Conservation (phyloP, 805 yeast species). For the Candida sithepensis region DNA sequence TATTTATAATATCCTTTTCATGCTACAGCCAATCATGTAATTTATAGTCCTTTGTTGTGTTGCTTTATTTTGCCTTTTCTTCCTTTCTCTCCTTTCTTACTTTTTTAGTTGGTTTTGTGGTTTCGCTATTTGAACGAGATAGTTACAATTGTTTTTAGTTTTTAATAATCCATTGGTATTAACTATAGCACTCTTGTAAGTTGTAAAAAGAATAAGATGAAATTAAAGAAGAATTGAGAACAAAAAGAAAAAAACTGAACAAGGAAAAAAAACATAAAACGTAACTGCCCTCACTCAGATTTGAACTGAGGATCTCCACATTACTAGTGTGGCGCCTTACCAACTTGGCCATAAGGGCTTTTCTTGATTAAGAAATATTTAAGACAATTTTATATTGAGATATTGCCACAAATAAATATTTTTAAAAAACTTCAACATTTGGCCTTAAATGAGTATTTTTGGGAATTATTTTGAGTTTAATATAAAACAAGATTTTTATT, state of each 20-base stretch:
- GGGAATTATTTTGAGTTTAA: background rate
- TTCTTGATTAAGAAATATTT: no score
- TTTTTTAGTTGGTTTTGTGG: background rate
- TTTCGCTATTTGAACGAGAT: background rate
- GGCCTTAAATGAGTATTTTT: background rate
- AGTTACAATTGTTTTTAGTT: background rate
- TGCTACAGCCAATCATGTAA: background rate
- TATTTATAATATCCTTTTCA: background rate
- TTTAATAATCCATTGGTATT: no score
- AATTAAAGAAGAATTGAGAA: no score
- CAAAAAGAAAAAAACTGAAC: background rate
- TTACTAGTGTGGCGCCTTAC: conserved; percentile 35
- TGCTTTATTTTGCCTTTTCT: background rate
- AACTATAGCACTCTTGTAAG: no score
- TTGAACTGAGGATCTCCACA: conserved; percentile 35
- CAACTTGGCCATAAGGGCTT: conserved; percentile 34
- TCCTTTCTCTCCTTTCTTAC: background rate
- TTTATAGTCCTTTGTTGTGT: background rate
- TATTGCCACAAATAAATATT: no score
- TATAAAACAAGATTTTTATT: background rate
- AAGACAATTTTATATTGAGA: no score
- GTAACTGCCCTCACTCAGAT: conserved; percentile 32
- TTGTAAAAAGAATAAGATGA: no score
- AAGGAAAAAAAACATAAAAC: background rate
- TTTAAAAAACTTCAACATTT: no score